Conservation (phyloP, 192 early-diverging fungal species). For the Linderina pennispora region DNA sequence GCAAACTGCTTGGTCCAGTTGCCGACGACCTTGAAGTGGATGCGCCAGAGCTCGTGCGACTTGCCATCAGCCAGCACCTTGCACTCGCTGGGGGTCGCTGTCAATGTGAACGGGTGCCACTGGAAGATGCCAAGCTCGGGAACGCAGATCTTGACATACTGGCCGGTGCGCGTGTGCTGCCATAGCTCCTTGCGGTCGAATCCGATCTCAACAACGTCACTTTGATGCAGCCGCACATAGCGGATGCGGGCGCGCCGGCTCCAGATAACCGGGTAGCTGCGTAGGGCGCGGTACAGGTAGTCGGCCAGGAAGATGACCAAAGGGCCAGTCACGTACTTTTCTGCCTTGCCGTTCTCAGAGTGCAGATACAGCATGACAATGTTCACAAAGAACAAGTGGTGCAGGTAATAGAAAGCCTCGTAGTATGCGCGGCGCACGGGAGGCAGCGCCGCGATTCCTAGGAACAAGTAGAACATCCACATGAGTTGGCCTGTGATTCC, state of each 20-base stretch:
- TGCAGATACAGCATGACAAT: slow-evolving; percentile 68
- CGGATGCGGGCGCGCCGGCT: slow-evolving; percentile 50
- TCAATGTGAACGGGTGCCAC: slow-evolving; percentile 81
- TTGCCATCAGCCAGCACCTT: slow-evolving; percentile 51
- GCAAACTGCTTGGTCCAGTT: slow-evolving; percentile 70
- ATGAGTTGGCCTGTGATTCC: slow-evolving; percentile 71
- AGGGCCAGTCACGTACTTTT: slow-evolving; percentile 30
- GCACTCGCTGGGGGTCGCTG: slow-evolving; percentile 69
- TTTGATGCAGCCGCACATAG: slow-evolving; percentile 69
- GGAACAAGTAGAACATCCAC: slow-evolving; percentile 58
- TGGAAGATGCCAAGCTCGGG: slow-evolving; percentile 70
- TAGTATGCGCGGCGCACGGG: slow-evolving; percentile 55
- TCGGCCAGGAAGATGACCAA: slow-evolving; percentile 50
- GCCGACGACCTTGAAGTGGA: slow-evolving; percentile 74
- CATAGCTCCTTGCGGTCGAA: slow-evolving; percentile 53
- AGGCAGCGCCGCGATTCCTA: slow-evolving; percentile 55
- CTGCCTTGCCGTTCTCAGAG: slow-evolving; percentile 54
- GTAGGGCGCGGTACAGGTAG: slow-evolving; percentile 55
- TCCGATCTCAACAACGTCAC: slow-evolving; percentile 67
- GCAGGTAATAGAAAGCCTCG: slow-evolving; percentile 78
- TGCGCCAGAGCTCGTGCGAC: slow-evolving; percentile 45
- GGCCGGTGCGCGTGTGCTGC: slow-evolving; percentile 53
- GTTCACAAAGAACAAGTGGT: slow-evolving; percentile 72
- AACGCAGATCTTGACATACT: slow-evolving; percentile 73
- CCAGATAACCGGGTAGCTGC: slow-evolving; percentile 43